Conservation (phyloP, 2,329 filamentous ascomycete genomes). For the Alternaria alternata region DNA sequence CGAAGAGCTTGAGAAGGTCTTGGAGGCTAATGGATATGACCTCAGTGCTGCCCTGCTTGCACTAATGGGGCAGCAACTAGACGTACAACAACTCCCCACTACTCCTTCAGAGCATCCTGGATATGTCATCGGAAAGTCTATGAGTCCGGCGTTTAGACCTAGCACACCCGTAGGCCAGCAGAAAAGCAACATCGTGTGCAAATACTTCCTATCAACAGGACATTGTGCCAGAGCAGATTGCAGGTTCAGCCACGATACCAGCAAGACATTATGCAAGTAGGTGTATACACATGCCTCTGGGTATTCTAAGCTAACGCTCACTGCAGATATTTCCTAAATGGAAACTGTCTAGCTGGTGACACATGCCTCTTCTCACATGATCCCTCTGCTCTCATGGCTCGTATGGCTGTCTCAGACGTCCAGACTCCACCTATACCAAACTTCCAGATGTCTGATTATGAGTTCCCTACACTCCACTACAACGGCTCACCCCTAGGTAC, state of each 20-base stretch:
- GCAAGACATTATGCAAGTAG: slow-evolving; percentile 97
- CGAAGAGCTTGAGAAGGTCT: slow-evolving; percentile 91
- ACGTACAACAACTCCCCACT: slow-evolving; percentile 57
- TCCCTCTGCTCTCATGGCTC: slow-evolving; percentile 83
- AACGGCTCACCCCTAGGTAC: slow-evolving; percentile 54
- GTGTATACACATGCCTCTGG: slow-evolving; percentile 51
- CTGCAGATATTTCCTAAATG: slow-evolving; percentile 89
- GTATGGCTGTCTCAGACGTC: slow-evolving; percentile 76
- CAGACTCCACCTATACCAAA: slow-evolving; percentile 71
- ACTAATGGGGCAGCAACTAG: slow-evolving; percentile 78
- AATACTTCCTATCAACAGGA: slow-evolving; percentile 96
- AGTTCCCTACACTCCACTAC: slow-evolving; percentile 77
- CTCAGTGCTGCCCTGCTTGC: slow-evolving; percentile 89
- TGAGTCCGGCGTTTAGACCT: slow-evolving; percentile 75
- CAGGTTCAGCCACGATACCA: slow-evolving; percentile 94
- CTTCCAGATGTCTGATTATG: slow-evolving; percentile 83
- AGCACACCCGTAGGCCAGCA: slow-evolving; percentile 77
- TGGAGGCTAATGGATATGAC: slow-evolving; percentile 90
- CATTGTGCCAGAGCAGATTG: slow-evolving; percentile 95
- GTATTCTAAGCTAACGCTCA: slow-evolving; percentile 34
- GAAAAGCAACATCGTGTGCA: slow-evolving; percentile 91
- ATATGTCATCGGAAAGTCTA: slow-evolving; percentile 87
- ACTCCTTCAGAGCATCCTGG: slow-evolving; percentile 66
- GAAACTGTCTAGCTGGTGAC: slow-evolving; percentile 91
- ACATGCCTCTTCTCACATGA: slow-evolving; percentile 98